phyloP scores from a whole-genome alignment of 192 early-diverging fungal species.

The Dispira simplex region DNA sequence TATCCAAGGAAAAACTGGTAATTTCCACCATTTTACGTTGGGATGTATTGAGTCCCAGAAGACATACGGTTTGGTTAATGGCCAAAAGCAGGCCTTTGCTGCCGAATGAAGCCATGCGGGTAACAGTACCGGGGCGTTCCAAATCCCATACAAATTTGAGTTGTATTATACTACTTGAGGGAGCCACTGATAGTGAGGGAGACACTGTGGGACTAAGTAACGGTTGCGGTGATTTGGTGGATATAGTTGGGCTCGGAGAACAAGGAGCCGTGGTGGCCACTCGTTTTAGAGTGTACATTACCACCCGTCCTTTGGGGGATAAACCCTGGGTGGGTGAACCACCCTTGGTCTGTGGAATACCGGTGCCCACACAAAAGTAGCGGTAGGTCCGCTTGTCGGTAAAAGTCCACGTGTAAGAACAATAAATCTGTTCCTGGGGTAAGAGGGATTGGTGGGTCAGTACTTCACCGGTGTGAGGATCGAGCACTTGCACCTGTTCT shows the following conservation, averaged over 20 bases:
- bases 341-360: background rate
- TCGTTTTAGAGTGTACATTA: conserved; percentile 10
- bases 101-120: conserved; percentile 1
- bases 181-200: background rate
- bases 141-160: conserved; percentile 11
- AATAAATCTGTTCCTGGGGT: conserved; percentile 4
- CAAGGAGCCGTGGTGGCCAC: background rate
- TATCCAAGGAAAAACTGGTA: background rate
- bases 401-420: background rate
- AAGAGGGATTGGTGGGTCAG: conserved; percentile 7
- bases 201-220: background rate
- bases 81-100: background rate
- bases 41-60: background rate
- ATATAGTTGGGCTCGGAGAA: background rate
- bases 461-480: background rate
- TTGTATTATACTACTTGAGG: background rate
- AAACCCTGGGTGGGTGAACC: background rate
- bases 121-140: conserved; percentile 1
- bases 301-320: background rate
- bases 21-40: background rate
- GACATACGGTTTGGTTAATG: background rate
- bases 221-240: background rate
- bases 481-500: conserved; percentile 6
- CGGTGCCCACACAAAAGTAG: conserved; percentile 9
- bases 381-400: background rate